Conservation (phyloP, 306 rosid species). For the Phaseolus lunatus region DNA sequence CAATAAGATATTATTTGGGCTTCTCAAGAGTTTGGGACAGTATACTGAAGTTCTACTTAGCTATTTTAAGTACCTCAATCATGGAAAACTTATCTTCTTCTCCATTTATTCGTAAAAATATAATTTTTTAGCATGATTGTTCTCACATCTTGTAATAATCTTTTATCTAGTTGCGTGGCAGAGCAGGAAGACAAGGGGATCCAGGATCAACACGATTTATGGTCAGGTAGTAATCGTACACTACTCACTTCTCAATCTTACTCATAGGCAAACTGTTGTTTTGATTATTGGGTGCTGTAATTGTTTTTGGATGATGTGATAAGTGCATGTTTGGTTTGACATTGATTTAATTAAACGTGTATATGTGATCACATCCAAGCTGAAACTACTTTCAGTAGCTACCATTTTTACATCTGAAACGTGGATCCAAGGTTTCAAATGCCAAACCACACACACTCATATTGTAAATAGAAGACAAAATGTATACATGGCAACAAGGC, state of each 20-base stretch:
- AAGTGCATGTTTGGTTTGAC: too few relatives aligned
- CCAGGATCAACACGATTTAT: conserved; percentile 99
- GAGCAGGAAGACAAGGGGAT: conserved; percentile 99
- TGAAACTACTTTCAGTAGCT: too few relatives aligned
- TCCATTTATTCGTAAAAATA: conserved; percentile 4
- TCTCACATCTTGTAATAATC: conserved; percentile 35
- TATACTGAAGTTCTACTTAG: conserved; percentile 13
- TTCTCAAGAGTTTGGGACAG: conserved; percentile 15
- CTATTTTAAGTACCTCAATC: conserved; percentile 6
- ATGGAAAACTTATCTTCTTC: conserved; percentile 23
- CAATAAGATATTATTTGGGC: conserved; percentile 19
- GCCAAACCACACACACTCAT: not conserved
- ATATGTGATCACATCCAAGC: too few relatives aligned
- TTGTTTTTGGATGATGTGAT: not conserved
- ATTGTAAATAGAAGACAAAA: not conserved
- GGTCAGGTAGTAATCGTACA: conserved; percentile 82
- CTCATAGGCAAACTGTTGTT: not conserved
- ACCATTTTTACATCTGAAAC: too few relatives aligned
- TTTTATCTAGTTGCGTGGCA: conserved; percentile 88
- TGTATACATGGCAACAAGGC: not conserved
- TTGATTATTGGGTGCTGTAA: conserved; percentile 5
- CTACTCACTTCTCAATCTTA: conserved; percentile 34
- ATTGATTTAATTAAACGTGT: too few relatives aligned
- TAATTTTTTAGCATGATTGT: conserved; percentile 1
- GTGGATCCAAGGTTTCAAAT: too few relatives aligned